Base-by-base conservation (phyloP, 805 yeast species). In the Kodamaea fukazawae region DNA sequence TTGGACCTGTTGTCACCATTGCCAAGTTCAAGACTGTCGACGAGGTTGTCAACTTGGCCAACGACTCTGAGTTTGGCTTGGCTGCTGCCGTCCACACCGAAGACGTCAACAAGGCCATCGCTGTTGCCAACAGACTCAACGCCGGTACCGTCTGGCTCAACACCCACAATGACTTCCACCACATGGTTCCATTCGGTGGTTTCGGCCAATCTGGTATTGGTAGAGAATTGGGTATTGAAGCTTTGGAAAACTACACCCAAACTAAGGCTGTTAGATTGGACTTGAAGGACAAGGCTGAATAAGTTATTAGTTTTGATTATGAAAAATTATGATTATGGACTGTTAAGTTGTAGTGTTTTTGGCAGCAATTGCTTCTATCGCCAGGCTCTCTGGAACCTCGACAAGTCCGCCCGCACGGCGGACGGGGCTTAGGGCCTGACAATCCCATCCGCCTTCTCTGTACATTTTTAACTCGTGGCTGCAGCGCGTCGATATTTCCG, bases 71-170 rank as follows among this genome's bases (percentile, higher is more conserved):
- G 40, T 90, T 84, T 63, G 98, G 97, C 47, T 75, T 86, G 59
- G 95, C 93, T 47, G 95, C 96, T 45, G 96, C 95, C 67, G 71
- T 90, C 41, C 95, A 88, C 72, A 81, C 97, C 44, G 64, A 68
- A 38, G 81, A 83, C 67, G 63, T 90, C 49, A 76, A 76, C 70
- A 83, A 81, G 56, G 90, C 95, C 27, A 71, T 84, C 53, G 78
- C 78, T 41, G 90, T 86, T 47, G 73, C 96, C 31, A 73, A 76
- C 65, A 78, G 79, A 60, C 67, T 90, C 41, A 78, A 81, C 54
- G 83, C 96, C 44, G 98, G 98, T 59, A 86, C 91, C 43, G 80
- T 90, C 50, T 91, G 96, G 91, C 77, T 89, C 51, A 90, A 90
- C 78, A 79, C 89, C 43, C 83, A 87, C 66, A 89, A 89, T 67